These are phyloP conservation scores for Colletotrichum caudatum DNA, from an alignment of 2,329 filamentous ascomycete species.

Conservation along the genomic window DNA sequence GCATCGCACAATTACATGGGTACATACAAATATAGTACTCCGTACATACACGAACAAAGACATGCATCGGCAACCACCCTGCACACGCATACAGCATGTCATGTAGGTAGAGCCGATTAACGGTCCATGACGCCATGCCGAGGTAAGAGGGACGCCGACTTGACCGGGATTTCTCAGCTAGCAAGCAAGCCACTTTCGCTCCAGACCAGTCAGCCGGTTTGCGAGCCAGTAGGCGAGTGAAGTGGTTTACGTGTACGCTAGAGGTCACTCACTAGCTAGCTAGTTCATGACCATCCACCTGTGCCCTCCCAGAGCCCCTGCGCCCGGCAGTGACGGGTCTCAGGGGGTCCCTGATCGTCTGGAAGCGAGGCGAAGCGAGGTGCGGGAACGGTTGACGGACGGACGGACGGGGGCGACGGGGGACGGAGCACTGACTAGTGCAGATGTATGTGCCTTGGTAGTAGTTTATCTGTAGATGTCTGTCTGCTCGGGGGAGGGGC, in stretches of 20 bases:
- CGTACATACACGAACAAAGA: not conserved
- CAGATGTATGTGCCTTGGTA: too few relatives aligned
- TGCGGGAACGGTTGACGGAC: constrained; percentile 11
- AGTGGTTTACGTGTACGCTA: too few relatives aligned
- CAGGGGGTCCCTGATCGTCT: constrained; percentile 10
- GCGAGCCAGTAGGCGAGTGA: too few relatives aligned
- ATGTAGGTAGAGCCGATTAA: constrained; percentile 3
- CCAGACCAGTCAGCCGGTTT: too few relatives aligned
- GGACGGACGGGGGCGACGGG: not conserved
- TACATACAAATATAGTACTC: not conserved
- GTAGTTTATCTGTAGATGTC: too few relatives aligned
- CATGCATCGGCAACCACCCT: not conserved
- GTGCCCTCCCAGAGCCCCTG: not conserved
- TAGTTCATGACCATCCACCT: too few relatives aligned
- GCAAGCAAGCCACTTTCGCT: not conserved
- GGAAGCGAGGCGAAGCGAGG: constrained; percentile 11
- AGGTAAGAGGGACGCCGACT: constrained; percentile 22
- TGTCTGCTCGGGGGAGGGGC: not conserved
- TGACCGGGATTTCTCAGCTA: not conserved
- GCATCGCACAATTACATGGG: not conserved
- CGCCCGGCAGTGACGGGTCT: constrained; percentile 1
- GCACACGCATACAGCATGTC: too few relatives aligned
- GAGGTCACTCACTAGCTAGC: too few relatives aligned
- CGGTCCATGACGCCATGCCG: constrained; percentile 36
- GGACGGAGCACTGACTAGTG: too few relatives aligned